These are phyloP conservation scores for Verticillium nubilum DNA, from an alignment of 2,329 filamentous ascomycete species.

Conservation along the genomic window DNA sequence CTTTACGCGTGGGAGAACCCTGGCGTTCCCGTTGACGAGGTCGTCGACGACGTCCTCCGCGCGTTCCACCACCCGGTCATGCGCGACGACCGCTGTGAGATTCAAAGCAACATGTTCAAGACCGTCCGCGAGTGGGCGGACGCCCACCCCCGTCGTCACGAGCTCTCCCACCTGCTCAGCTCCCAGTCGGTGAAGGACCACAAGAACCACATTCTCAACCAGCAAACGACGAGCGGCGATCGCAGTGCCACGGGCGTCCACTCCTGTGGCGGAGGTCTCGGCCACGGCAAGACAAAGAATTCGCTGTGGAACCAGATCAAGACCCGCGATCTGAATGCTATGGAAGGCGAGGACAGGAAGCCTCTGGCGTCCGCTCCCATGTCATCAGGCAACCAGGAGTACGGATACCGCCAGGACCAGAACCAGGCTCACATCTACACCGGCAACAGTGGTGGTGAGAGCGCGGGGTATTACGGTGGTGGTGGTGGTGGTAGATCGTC, in stretches of 20 bases:
- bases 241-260: slow-evolving; percentile 26
- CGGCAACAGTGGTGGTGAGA: slow-evolving; percentile 2
- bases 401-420: slow-evolving; percentile 33
- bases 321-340: slow-evolving; percentile 50
- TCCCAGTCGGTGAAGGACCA: slow-evolving; percentile 79
- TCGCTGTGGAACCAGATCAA: slow-evolving; percentile 58
- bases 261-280: slow-evolving; percentile 34
- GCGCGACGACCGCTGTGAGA: slow-evolving; percentile 68
- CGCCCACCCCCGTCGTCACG: slow-evolving; percentile 58
- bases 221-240: slow-evolving; percentile 21
- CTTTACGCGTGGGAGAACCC: slow-evolving; percentile 92
- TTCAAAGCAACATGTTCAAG: slow-evolving; percentile 84
- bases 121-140: slow-evolving; percentile 79
- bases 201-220: slow-evolving; percentile 65
- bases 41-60: slow-evolving; percentile 72
- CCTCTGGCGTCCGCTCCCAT: slow-evolving; percentile 31
- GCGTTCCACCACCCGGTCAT: slow-evolving; percentile 89
- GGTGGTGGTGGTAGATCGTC: not conserved
- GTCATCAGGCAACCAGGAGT: slow-evolving; percentile 24
- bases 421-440: slow-evolving; percentile 5
- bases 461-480: slow-evolving; percentile 10
- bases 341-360: slow-evolving; percentile 43
- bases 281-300: slow-evolving; percentile 53
- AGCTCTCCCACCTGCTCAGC: slow-evolving; percentile 69
- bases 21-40: slow-evolving; percentile 74